A percentile compares a stretch with the other conserved stretches of the same genome.
These are phyloP conservation scores for Trichoderma sp. DNA, from an alignment of 2,329 filamentous ascomycete genomes.

Conservation along the genomic window DNA sequence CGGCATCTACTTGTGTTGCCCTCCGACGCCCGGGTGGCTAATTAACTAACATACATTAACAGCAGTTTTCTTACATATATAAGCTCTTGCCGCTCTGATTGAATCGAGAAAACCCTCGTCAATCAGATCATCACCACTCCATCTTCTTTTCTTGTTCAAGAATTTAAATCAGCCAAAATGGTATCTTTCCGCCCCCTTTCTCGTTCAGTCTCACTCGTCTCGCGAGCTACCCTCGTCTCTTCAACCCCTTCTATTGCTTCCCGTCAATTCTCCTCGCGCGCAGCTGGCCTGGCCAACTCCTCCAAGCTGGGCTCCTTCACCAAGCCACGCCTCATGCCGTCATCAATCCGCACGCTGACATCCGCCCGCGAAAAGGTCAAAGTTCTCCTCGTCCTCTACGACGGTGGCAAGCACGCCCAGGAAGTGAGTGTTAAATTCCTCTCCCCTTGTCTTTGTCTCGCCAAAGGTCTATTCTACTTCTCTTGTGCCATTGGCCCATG, in stretches of 20 bases:
- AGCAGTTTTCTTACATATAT: neutral
- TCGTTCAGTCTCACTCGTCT: conserved; percentile 30
- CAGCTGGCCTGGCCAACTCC: conserved; percentile 46
- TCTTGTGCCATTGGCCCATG: neutral
- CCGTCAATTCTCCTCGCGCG: conserved; percentile 32
- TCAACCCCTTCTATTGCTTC: conserved; percentile 25
- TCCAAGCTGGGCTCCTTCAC: conserved; percentile 35
- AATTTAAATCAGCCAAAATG: conserved; percentile 29
- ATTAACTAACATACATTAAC: neutral
- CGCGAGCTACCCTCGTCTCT: conserved; percentile 32
- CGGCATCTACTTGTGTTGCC: neutral
- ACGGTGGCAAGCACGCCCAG: conserved; percentile 84
- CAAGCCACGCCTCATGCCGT: conserved; percentile 5
- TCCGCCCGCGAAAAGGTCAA: conserved; percentile 69
- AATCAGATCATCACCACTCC: neutral
- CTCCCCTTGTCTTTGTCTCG: neutral
- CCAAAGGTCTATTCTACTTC: neutral
- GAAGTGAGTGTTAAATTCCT: conserved; percentile 59
- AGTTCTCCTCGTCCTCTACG: conserved; percentile 91
- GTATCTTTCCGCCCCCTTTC: conserved; percentile 36
- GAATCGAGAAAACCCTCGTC: neutral
- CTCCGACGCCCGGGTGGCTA: neutral
- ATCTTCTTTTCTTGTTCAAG: neutral
- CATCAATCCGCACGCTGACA: conserved; percentile 62
- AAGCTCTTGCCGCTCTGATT: neutral